Conservation (phyloP, 2,329 filamentous ascomycete genomes). For the Pezicula rhizophila region DNA sequence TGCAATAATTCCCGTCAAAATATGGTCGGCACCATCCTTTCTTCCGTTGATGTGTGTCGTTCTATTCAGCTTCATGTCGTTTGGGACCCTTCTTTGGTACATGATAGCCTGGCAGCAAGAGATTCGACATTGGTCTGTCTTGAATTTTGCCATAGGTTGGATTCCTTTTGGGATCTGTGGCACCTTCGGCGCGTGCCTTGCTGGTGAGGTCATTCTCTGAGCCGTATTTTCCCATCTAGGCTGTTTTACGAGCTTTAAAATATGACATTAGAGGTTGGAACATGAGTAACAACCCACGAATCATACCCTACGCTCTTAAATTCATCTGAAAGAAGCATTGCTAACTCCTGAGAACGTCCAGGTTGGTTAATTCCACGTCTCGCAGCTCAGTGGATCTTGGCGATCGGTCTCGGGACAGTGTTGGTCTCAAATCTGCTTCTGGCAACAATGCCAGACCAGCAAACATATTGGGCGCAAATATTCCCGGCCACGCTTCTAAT, state of each 20-base stretch:
- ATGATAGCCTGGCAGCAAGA: slow-evolving; percentile 38
- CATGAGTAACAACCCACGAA: too few relatives aligned
- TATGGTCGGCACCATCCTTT: slow-evolving; percentile 19
- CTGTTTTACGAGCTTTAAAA: too few relatives aligned
- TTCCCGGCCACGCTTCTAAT: slow-evolving; percentile 34
- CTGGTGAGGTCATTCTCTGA: slow-evolving; percentile 3
- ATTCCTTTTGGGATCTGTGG: slow-evolving; percentile 37
- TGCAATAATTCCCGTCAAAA: slow-evolving; percentile 18
- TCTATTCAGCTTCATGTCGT: slow-evolving; percentile 15
- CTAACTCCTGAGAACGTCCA: too few relatives aligned
- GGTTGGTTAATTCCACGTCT: slow-evolving; percentile 41
- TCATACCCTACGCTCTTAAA: too few relatives aligned
- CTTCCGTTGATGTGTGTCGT: slow-evolving; percentile 8
- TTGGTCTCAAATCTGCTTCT: slow-evolving; percentile 28
- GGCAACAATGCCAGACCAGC: slow-evolving; percentile 39
- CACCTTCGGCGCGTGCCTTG: slow-evolving; percentile 30
- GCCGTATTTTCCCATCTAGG: too few relatives aligned
- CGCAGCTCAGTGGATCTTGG: slow-evolving; percentile 40
- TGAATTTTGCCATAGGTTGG: slow-evolving; percentile 34
- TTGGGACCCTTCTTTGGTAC: slow-evolving; percentile 43
- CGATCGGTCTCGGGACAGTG: slow-evolving; percentile 31
- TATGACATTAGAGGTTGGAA: too few relatives aligned
- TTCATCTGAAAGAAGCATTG: too few relatives aligned
- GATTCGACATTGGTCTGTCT: slow-evolving; percentile 33
- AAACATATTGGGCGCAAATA: slow-evolving; percentile 37